Base-by-base conservation (phyloP, 2,329 filamentous ascomycete genomes). In the Bipolaris gigantea region DNA sequence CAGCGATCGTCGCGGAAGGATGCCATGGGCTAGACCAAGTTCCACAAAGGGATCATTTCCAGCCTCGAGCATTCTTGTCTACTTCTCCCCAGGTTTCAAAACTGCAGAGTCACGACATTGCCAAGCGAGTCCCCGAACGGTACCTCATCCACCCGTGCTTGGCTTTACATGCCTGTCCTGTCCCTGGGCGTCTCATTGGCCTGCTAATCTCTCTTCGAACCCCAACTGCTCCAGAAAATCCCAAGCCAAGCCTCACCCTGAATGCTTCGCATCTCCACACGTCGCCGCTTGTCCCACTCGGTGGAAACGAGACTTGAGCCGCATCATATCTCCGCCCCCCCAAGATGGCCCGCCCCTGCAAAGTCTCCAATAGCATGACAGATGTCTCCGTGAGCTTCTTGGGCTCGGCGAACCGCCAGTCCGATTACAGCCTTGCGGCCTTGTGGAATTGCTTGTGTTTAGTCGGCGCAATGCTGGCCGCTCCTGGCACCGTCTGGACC, bases 401-500 rank as follows among this genome's bases (percentile, higher is more conserved):
- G 38, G 30, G 42, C 52, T 61, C 32, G 50, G 57, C 61, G 39
- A 51, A 50, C 42, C 19, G 33, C 39, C 36, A 53, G 52, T 60
- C 54, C 52, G 60, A 42, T 53, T 50, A 48, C n/a, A 54, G 65
- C 66, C 69, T 70, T 65, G 61, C 36, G 35, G 61, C 65, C 66
- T 66, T 57, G 57, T 48, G 35, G 35, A 53, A 56, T 59, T 69
- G 66, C 63, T 63, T 60, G 59, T 55, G 55, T 53, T 56, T 61
- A 50, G 49, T 59, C 55, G 42, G 55, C 51, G 39, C 48, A 39
- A 63, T 56, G 48, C 48, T 61, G 52, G 49, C 41, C 60, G 50
- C 57, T 59, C 62, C 65, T 64, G 64, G 63, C 60, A 64, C 54
- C 62, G 69, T 72, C 66, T 73, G 65, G 57, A 58, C 57, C 64